Evolutionary conservation across 2,329 filamentous ascomycete species (phyloP).

Genomic region (Phoma sp.): DNA sequence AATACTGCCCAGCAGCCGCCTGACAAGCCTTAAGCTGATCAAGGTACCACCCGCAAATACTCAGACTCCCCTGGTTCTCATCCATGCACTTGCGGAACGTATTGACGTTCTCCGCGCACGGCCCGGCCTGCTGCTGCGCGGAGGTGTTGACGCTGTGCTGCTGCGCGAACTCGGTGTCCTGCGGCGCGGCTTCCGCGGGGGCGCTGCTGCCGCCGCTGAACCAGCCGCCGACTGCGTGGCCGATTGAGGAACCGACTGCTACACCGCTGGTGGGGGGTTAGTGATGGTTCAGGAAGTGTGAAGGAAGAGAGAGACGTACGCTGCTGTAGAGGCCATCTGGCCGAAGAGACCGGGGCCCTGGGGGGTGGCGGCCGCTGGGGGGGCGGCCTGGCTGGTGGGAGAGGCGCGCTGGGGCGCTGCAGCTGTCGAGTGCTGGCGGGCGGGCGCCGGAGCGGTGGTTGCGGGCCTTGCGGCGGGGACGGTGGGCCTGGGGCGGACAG

Average conservation of each 20-base stretch:
- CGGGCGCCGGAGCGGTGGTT: constrained; percentile 61
- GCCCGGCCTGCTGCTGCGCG: constrained; percentile 40
- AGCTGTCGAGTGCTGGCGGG: constrained; percentile 73
- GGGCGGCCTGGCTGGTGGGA: constrained; percentile 59
- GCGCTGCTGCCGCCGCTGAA: constrained; percentile 76
- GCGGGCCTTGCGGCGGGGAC: constrained; percentile 50
- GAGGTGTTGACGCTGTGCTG: constrained; percentile 46
- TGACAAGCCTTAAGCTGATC: constrained; percentile 78
- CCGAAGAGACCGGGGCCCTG: constrained; percentile 87
- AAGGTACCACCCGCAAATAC: constrained; percentile 96
- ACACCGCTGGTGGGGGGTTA: constrained; percentile 73
- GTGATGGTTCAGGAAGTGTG: neutral
- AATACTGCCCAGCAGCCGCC: constrained; percentile 56
- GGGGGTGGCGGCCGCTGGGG: constrained; percentile 50
- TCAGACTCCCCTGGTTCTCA: constrained; percentile 90
- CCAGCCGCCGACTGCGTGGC: constrained; percentile 89
- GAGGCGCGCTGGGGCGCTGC: constrained; percentile 50
- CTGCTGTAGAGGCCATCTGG: constrained; percentile 96
- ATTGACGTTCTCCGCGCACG: constrained; percentile 78
- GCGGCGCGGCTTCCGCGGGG: constrained; percentile 55
- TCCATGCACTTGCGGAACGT: constrained; percentile 97
- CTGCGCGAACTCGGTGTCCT: constrained; percentile 38
- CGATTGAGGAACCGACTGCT: constrained; percentile 92
- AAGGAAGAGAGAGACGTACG: constrained; percentile 68
- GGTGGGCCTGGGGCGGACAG: constrained; percentile 51